Percentiles rank a stretch among this genome's conserved stretches.
These are phyloP conservation scores for Gynandropsis gynandra DNA, from an alignment of 345 rosid genomes.

Conservation along the genomic window DNA sequence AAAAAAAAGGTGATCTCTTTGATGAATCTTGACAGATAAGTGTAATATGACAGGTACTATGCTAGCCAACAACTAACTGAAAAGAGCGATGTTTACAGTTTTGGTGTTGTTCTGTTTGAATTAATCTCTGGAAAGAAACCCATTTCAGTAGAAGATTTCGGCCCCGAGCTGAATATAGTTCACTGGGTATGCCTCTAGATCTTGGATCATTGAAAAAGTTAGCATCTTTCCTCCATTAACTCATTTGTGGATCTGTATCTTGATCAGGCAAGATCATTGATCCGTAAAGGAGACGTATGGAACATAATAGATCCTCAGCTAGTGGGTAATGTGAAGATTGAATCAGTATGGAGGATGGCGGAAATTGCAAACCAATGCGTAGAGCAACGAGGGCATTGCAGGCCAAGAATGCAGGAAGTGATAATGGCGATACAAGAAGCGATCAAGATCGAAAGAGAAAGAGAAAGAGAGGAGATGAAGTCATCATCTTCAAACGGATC, in stretches of 20 bases:
- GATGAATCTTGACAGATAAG: background rate
- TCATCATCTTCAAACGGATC: slow-evolving; percentile 34
- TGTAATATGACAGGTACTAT: slow-evolving; percentile 52
- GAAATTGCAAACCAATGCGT: slow-evolving; percentile 88
- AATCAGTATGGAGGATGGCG: slow-evolving; percentile 85
- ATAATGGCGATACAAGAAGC: slow-evolving; percentile 83
- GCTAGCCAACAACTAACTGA: slow-evolving; percentile 86
- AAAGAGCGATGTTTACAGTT: slow-evolving; percentile 96
- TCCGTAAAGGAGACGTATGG: slow-evolving; percentile 65
- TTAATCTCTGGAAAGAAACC: slow-evolving; percentile 89
- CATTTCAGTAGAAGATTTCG: slow-evolving; percentile 73
- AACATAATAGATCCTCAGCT: slow-evolving; percentile 69
- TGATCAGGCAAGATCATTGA: slow-evolving; percentile 72
- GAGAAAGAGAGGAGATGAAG: slow-evolving; percentile 34
- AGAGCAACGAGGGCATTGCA: slow-evolving; percentile 49
- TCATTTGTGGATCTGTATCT: background rate
- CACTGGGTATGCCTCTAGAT: slow-evolving; percentile 59
- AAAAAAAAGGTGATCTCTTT: background rate
- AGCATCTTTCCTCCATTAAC: slow-evolving; percentile 5
- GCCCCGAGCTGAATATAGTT: slow-evolving; percentile 77
- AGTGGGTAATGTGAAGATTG: slow-evolving; percentile 53
- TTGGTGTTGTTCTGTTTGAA: slow-evolving; percentile 94
- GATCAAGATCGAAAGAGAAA: slow-evolving; percentile 59
- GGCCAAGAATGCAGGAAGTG: slow-evolving; percentile 91
- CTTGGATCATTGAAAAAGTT: slow-evolving; percentile 3